A percentile compares a stretch with the other conserved stretches of the same genome.
These are phyloP conservation scores for Schizonepeta tenuifolia DNA, from an alignment of 257 asterid species.

Conservation along the genomic window DNA sequence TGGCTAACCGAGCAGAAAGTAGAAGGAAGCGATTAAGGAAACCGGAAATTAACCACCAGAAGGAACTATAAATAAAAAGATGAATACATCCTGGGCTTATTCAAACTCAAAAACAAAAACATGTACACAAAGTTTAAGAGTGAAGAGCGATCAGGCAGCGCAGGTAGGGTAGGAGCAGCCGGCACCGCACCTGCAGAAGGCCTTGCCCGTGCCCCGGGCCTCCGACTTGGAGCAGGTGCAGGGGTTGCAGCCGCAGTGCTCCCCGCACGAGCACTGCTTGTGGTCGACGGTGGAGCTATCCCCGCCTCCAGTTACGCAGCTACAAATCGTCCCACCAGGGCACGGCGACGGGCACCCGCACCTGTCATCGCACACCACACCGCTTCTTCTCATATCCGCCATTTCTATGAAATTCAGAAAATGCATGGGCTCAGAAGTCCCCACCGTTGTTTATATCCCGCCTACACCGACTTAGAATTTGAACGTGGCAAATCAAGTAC, in stretches of 20 bases:
- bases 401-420: background rate
- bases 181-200: slow-evolving; percentile 53
- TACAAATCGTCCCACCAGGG: slow-evolving; percentile 55
- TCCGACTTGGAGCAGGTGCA: slow-evolving; percentile 47
- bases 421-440: background rate
- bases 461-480: background rate
- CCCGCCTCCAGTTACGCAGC: slow-evolving; percentile 39
- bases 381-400: slow-evolving; percentile 46
- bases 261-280: slow-evolving; percentile 66
- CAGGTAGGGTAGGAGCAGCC: slow-evolving; percentile 59
- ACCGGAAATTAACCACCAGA: background rate
- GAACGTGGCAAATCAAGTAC: slow-evolving; percentile 27
- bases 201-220: slow-evolving; percentile 48
- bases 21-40: background rate
- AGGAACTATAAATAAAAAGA: background rate
- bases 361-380: slow-evolving; percentile 42
- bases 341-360: slow-evolving; percentile 75
- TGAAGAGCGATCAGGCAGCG: slow-evolving; percentile 33
- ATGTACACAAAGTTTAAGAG: background rate
- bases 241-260: slow-evolving; percentile 69
- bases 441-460: background rate
- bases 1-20: background rate
- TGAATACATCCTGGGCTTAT: background rate
- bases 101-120: background rate
- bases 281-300: slow-evolving; percentile 38